These are phyloP conservation scores for Didymella sp. DNA, from an alignment of 2,329 filamentous ascomycete species.

Conservation along the genomic window DNA sequence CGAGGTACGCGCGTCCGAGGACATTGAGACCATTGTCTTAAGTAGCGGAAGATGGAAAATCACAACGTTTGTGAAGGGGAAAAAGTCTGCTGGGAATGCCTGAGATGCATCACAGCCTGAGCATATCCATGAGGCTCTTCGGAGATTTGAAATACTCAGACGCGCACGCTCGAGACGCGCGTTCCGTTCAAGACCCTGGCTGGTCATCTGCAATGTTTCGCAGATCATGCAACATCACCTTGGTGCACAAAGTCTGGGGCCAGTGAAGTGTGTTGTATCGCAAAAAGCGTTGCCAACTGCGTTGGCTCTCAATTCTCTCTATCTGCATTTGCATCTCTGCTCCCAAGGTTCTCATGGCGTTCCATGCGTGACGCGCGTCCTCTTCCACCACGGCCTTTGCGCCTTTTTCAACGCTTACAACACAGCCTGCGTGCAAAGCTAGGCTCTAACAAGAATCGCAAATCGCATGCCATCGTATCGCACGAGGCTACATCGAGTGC, in stretches of 20 bases:
- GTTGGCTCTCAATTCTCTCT: constrained; percentile 27
- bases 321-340: constrained; percentile 14
- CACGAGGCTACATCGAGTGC: constrained; percentile 22
- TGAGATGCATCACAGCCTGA: not conserved
- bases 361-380: constrained; percentile 33
- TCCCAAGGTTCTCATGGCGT: constrained; percentile 4
- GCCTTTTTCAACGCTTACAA: constrained; percentile 27
- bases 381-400: constrained; percentile 24
- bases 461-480: constrained; percentile 27
- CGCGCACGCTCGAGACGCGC: constrained; percentile 10
- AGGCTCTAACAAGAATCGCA: constrained; percentile 13
- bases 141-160: constrained; percentile 9
- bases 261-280: constrained; percentile 6
- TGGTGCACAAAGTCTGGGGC: not conserved
- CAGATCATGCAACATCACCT: constrained; percentile 16
- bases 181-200: constrained; percentile 4
- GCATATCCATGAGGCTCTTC: not conserved
- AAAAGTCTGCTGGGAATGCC: not conserved
- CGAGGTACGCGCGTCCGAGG: not conserved
- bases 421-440: constrained; percentile 23
- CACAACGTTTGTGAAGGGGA: not conserved
- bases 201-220: constrained; percentile 13
- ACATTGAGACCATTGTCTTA: not conserved
- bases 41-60: not conserved
- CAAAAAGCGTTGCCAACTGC: constrained; percentile 20